Evolutionary conservation across 352 stramenopile species (phyloP), one percentile per base, ranked within the genome.

Genomic region (Phytophthora tubulina): DNA sequence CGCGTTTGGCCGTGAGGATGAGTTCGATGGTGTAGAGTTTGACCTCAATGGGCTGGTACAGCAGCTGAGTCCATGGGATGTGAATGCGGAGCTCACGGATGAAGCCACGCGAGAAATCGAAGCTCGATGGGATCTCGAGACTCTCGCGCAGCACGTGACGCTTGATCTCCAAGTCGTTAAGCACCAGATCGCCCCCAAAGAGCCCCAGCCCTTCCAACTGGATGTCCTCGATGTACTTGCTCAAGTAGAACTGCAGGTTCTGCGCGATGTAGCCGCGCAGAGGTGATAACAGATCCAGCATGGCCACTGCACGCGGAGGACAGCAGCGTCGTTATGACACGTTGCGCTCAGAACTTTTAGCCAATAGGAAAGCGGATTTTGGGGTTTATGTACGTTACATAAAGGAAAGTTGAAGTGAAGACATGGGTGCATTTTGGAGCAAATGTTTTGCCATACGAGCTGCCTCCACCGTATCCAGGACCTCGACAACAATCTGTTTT

Each of bases 221-320:
- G 54, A 96, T 96, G 76, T 88, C 88, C 67, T 96, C 86, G 54
- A 96, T 92, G 83, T 96, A 96, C 73, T 95, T 96, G 83, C 87
- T 89, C 44, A 96, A 71, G 63, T 95, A 95, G 64, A 93, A 95
- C 76, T 96, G 89, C 58, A 96, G 79, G 39, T 80, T 96, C 76
- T 96, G 89, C 62, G 89, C 88, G 64, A 96, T 91, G 72, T 95
- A 95, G 33, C 88, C 85, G 57, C 86, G 88, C 69, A 96, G 78
- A 57, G 89, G 88, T 67, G 89, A 96, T 59, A 96, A 75, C 72
- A 95, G 82, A 74, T 96, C 89, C 48, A 96, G 77, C 89, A 96
- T 95, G 50, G 39, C 21, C 35, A 33, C 46, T 38, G 6, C 32
- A 11, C 41, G 21, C 1, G 21, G 21, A 27, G 21, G n/a, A 9